Evolutionary conservation across 805 yeast species (phyloP), one percentile per base, ranked within the genome.

Genomic region (Myxozyma monticola): DNA sequence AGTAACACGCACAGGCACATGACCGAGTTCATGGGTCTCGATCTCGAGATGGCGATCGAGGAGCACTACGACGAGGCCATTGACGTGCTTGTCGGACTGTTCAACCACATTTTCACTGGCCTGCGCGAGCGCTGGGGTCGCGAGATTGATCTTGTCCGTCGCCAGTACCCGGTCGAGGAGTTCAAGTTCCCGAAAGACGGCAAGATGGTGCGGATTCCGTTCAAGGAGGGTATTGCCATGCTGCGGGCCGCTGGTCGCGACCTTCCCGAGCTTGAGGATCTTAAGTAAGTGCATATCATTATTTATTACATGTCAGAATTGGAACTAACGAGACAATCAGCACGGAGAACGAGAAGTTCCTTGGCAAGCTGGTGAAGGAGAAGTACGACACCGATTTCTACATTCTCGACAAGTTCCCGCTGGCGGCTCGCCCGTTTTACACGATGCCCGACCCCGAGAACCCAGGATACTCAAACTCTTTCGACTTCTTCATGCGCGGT

Each of bases 1-100:
- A 91, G 98, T 56, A 90, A 93, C 76, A 91, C 99, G 18, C 98
- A 93, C 72, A 90, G 99, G 75, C 99, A 93, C 73, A 84, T 93
- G 96, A 93, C 99, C 49, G 99, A 93, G 73, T 93, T 93, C 70
- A 86, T 85, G 56, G 99, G 99, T 51, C 82, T 95, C 64, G 99
- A 93, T 77, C 73, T 93, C 73, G 99, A 93, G 74, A 89, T 93
- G 96, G 87, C 96, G 9, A 86, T 93, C 67, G 98, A 93, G 75
- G 96, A 90, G 74, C 97, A 93, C 74, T 93, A 93, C 71, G 95
- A 93, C 67, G 99, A 93, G 75, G 95, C 84, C 38, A 62, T 81
- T 45, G 83, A 81, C 58, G 64, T 76, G 8, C 69, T 81, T 60
- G 73, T 75, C 48, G 90, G 84, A 52, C 76, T 93, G 72, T 91